Evolutionary conservation across 2,329 filamentous ascomycete species (phyloP).

Genomic region (Cercospora zeina): DNA sequence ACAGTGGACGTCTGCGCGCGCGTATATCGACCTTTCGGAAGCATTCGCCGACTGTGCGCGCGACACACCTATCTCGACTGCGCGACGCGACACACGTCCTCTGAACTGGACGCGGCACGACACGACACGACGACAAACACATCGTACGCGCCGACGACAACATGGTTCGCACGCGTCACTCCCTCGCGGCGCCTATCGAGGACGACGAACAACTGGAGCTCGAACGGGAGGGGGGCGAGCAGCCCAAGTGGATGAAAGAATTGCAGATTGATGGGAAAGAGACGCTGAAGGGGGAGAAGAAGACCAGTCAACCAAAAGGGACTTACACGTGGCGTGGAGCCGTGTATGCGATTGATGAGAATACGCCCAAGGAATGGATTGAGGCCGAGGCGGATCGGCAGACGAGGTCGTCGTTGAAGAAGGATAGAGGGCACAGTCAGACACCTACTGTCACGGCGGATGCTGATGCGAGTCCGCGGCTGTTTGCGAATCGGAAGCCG

Average conservation of each 20-base stretch:
- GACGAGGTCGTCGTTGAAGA: constrained; percentile 9
- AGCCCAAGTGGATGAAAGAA: constrained; percentile 18
- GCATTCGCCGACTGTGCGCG: too few relatives aligned
- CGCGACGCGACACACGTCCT: not conserved
- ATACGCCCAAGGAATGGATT: constrained; percentile 30
- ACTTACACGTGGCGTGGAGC: constrained; percentile 27
- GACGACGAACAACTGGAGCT: not conserved
- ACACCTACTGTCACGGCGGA: not conserved
- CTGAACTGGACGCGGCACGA: not conserved
- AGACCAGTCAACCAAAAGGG: not conserved
- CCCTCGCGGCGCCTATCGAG: not conserved
- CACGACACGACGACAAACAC: not conserved
- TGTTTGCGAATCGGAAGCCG: not conserved
- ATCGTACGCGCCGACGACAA: not conserved
- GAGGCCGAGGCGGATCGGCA: constrained; percentile 18
- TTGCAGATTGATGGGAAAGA: constrained; percentile 24
- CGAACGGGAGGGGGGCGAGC: constrained; percentile 8
- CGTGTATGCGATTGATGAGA: constrained; percentile 25
- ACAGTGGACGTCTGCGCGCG: too few relatives aligned
- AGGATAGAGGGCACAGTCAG: constrained; percentile 9
- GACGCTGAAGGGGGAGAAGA: constrained; percentile 21
- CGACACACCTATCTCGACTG: too few relatives aligned
- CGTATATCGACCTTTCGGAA: too few relatives aligned
- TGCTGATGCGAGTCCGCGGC: not conserved
- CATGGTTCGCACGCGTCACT: constrained; percentile 19